A percentile compares a stretch with the other conserved stretches of the same genome.
Evolutionary conservation across 2,329 filamentous ascomycete genomes (phyloP).

Genomic region (Sarocladium brachiariae): DNA sequence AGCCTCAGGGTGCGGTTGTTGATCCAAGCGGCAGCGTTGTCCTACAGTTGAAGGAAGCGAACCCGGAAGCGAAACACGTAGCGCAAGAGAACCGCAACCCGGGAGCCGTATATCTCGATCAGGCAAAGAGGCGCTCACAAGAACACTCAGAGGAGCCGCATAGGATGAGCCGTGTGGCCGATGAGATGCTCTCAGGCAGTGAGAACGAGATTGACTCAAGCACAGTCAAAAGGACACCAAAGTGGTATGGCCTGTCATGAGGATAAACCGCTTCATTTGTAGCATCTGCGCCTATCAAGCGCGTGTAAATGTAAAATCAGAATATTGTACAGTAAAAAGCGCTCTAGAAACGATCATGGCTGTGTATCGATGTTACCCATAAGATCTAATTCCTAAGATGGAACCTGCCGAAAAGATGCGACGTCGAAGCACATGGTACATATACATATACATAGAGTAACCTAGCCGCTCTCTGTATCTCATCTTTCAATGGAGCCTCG

Average conservation of each 20-base stretch:
- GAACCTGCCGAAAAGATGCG: no score
- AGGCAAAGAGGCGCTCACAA: background rate
- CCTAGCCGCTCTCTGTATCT: no score
- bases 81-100: constrained; percentile 38
- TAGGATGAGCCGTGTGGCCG: constrained; percentile 19
- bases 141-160: background rate
- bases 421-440: no score
- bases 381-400: no score
- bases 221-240: background rate
- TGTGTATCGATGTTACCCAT: no score
- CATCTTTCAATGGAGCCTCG: no score
- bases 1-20: constrained; percentile 35
- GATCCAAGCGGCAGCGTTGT: constrained; percentile 44
- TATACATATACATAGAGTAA: no score
- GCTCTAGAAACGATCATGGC: background rate
- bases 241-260: constrained; percentile 1
- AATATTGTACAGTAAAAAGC: background rate
- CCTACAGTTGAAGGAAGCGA: constrained; percentile 34
- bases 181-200: constrained; percentile 21
- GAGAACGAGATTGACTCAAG: background rate
- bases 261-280: background rate
- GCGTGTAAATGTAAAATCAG: constrained; percentile 4
- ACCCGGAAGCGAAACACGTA: constrained; percentile 33
- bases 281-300: background rate
- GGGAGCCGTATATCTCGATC: constrained; percentile 24